Percentiles rank a stretch among this genome's conserved stretches.
Evolutionary conservation across 805 yeast genomes (phyloP).

Genomic region (Monosporozyma yasuniensis): DNA sequence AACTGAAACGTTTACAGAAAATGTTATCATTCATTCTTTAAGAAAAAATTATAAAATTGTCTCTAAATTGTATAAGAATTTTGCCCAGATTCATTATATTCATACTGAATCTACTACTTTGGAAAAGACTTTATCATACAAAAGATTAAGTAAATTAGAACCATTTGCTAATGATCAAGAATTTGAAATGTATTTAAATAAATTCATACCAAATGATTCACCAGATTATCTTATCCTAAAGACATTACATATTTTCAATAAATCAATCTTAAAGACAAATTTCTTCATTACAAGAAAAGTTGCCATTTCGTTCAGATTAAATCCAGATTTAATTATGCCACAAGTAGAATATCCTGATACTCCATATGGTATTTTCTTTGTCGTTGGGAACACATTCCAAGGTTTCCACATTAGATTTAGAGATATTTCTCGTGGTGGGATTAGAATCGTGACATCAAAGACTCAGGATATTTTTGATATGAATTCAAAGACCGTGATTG

Average conservation of each 20-base stretch:
- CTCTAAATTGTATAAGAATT: conserved; percentile 77
- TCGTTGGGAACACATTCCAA: conserved; percentile 92
- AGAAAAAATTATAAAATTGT: conserved; percentile 61
- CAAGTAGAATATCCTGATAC: conserved; percentile 80
- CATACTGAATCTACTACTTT: conserved; percentile 36
- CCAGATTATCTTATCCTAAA: conserved; percentile 68
- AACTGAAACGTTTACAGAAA: conserved; percentile 86
- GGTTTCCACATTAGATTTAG: conserved; percentile 96
- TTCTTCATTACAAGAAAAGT: conserved; percentile 90
- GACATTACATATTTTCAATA: conserved; percentile 77
- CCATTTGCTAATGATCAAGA: conserved; percentile 70
- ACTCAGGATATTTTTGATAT: conserved; percentile 75
- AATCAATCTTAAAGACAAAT: conserved; percentile 83
- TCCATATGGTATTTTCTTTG: conserved; percentile 89
- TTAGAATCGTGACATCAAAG: conserved; percentile 84
- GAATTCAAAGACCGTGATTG: conserved; percentile 82
- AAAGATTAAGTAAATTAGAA: conserved; percentile 68
- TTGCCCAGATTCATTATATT: conserved; percentile 84
- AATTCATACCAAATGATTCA: conserved; percentile 68
- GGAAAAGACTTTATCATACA: conserved; percentile 77
- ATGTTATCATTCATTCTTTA: conserved; percentile 70
- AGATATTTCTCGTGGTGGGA: conserved; percentile 97
- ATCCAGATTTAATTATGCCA: conserved; percentile 75
- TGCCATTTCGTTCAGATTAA: conserved; percentile 85
- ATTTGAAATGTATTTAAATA: conserved; percentile 55